phyloP scores from a whole-genome alignment of 225 moss, liverwort and hornwort genomes.

The Rhytidiadelphus loreus region DNA sequence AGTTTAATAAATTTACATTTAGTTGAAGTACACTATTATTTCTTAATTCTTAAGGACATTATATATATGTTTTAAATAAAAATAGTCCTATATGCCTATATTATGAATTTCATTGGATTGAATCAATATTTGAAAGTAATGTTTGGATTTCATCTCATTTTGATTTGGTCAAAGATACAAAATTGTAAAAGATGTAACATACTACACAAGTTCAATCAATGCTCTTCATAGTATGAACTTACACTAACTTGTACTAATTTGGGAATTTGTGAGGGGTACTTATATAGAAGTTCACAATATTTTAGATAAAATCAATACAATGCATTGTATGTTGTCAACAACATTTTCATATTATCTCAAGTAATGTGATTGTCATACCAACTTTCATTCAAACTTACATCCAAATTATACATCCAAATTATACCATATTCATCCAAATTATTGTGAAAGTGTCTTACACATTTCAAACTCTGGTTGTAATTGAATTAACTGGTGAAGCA shows the following conservation, averaged over 20 bases:
- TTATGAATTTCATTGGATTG: not conserved
- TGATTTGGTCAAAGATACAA: not conserved
- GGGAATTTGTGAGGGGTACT: not conserved
- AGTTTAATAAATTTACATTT: not conserved
- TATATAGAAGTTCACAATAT: not conserved
- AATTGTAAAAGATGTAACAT: not conserved
- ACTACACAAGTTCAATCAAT: not conserved
- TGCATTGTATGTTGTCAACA: not conserved
- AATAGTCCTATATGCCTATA: not conserved
- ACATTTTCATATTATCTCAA: not conserved
- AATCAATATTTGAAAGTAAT: not conserved
- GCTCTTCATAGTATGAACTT: rapidly evolving
- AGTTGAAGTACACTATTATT: not conserved
- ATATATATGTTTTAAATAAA: not conserved
- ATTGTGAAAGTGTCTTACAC: not conserved
- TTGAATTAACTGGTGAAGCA: too few species aligned
- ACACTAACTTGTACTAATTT: not conserved
- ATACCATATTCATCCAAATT: not conserved
- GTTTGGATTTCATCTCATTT: not conserved
- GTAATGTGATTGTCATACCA: not conserved
- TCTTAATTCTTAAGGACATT: not conserved
- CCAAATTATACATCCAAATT: not conserved
- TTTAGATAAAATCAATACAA: not conserved
- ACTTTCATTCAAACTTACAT: not conserved
- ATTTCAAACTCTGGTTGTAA: not conserved